phyloP scores from a whole-genome alignment of 1,284 basidiomycete species.

The Laetiporus sulphureus region DNA sequence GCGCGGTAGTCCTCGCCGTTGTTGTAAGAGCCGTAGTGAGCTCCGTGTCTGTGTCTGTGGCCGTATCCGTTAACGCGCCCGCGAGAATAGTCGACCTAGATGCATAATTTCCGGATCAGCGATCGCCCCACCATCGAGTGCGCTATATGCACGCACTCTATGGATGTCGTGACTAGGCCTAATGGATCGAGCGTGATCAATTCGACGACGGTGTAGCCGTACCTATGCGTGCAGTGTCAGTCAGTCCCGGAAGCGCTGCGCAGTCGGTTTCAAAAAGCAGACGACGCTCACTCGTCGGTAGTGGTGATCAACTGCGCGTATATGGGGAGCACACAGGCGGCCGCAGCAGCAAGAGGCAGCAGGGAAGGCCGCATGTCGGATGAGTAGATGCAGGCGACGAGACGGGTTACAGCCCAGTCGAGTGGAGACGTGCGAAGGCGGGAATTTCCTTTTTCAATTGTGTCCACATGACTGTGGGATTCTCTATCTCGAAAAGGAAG shows the following conservation, averaged over 20 bases:
- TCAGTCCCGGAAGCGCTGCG: not conserved
- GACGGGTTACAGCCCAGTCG: slow-evolving; percentile 2
- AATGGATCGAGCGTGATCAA: slow-evolving; percentile 37
- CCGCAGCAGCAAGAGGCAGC: slow-evolving; percentile 21
- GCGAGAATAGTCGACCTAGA: too few relatives aligned
- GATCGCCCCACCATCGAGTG: too few relatives aligned
- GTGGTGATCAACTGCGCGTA: slow-evolving; percentile 43
- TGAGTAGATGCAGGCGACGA: not conserved
- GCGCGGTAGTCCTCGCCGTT: too few relatives aligned
- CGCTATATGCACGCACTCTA: too few relatives aligned
- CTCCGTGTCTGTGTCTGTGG: too few relatives aligned
- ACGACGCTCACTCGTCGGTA: slow-evolving; percentile 34
- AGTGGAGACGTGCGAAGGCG: not conserved
- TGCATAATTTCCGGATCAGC: too few relatives aligned
- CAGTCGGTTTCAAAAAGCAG: not conserved
- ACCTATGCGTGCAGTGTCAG: slow-evolving; percentile 25
- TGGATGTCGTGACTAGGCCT: slow-evolving; percentile 40
- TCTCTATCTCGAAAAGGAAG: slow-evolving; percentile 1
- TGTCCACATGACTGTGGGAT: not conserved
- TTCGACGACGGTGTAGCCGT: slow-evolving; percentile 49
- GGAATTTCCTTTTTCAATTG: not conserved
- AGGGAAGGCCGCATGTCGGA: slow-evolving; percentile 6
- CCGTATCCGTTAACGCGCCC: too few relatives aligned
- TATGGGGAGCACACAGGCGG: slow-evolving; percentile 22
- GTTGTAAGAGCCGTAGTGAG: too few relatives aligned